These are phyloP conservation scores for Microthyrium microscopicum DNA, from an alignment of 2,329 filamentous ascomycete genomes.

Conservation along the genomic window DNA sequence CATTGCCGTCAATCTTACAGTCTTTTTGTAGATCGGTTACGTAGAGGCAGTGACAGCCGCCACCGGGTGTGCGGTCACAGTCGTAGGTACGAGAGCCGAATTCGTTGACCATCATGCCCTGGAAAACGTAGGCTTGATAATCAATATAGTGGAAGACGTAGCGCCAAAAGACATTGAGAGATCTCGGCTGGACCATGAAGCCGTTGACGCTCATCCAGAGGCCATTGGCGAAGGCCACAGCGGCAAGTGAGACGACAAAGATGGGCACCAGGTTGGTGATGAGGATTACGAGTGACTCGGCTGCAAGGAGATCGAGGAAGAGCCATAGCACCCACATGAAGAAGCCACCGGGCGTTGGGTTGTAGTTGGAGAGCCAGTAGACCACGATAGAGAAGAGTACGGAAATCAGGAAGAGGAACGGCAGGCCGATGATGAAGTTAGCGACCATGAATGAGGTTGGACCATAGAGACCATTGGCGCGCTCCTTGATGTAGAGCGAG, in stretches of 20 bases:
- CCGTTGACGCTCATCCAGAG: slow-evolving; percentile 80
- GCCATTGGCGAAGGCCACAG: slow-evolving; percentile 73
- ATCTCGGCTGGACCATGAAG: slow-evolving; percentile 57
- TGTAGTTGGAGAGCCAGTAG: slow-evolving; percentile 71
- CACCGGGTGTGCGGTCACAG: too few species aligned
- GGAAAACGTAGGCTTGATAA: slow-evolving; percentile 73
- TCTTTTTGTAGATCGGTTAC: slow-evolving; percentile 41
- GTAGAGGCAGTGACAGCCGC: slow-evolving; percentile 54
- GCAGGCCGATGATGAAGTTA: slow-evolving; percentile 69
- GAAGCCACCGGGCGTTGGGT: slow-evolving; percentile 47
- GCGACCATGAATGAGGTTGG: slow-evolving; percentile 55
- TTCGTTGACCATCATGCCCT: slow-evolving; percentile 89
- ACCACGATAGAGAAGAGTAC: slow-evolving; percentile 57
- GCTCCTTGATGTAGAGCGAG: slow-evolving; percentile 56
- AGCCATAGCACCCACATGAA: slow-evolving; percentile 71
- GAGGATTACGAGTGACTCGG: slow-evolving; percentile 67
- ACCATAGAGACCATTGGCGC: slow-evolving; percentile 66
- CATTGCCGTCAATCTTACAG: slow-evolving; percentile 55
- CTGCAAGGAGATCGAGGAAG: slow-evolving; percentile 68
- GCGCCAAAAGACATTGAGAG: slow-evolving; percentile 69
- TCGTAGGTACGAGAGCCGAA: slow-evolving; percentile 49
- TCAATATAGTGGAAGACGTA: slow-evolving; percentile 84
- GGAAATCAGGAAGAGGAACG: slow-evolving; percentile 65
- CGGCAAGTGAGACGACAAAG: slow-evolving; percentile 63
- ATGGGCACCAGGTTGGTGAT: slow-evolving; percentile 56